Base-by-base conservation (phyloP, 2,329 filamentous ascomycete genomes). In the Coniochaeta prunicola region DNA sequence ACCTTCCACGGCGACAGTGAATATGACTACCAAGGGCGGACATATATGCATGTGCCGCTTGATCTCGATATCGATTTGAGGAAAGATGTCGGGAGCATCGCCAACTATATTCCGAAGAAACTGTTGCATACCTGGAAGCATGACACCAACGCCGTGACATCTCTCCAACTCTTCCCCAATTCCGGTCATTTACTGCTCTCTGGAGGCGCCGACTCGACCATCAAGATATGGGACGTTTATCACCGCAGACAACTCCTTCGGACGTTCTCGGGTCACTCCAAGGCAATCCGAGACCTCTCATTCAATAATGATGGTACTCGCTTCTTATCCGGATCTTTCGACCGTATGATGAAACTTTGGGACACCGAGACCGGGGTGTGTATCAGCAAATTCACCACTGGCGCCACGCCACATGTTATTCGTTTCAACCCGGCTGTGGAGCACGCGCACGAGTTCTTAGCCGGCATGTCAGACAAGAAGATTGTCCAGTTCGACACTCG, bases 391-490 rank as follows among this genome's bases (percentile, higher is more conserved):
- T 99, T 96, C 78, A 91, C 88, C 19, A 96, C 91, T 0, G 93
- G 93, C 69, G 96, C 96, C 77, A 97, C 92, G 15, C 93, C 94
- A 5, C 94, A 99, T 70, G 92, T 96, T 57, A 81, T 99, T 65
- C 88, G 90, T 65, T 97, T 97, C 81, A 96, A 97, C 74, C 92
- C 93, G 0, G 84, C 86, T 55, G 77, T 82, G 0, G 86, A 89
- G 58, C 85, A 88, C 64, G 84, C 87, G 9, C 89, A 94, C 71
- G 93, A 97, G 73, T 99, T 99, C 74, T 76, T 99, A 59, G 92
- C 92, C 1, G 94, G 94, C 68, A 96, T 97, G 91, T 94, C 91
- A 38, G 93, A 99, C 74, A 99, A 99, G 80, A 97, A 97, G 79
- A 99, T 99, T 66, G 83, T 99, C 45, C 94, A 99, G 70, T 99